Evolutionary conservation across 2,329 filamentous ascomycete genomes (phyloP).

Genomic region (Phaeomoniella chlamydospora): DNA sequence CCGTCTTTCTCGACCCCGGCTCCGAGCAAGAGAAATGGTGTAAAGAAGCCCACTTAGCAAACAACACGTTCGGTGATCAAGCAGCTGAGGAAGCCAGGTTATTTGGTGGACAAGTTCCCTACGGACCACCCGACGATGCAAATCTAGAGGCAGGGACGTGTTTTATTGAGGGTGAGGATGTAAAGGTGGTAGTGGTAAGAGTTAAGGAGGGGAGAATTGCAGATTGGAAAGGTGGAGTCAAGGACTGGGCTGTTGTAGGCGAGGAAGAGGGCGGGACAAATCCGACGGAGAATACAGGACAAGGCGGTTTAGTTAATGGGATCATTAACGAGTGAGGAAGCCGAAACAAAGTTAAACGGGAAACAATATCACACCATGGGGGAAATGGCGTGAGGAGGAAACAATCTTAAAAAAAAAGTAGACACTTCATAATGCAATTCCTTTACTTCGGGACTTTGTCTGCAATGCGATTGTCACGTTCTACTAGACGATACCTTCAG

Average conservation of each 20-base stretch:
- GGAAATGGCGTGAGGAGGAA: too few species aligned
- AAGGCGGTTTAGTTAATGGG: too few species aligned
- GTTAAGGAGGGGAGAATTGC: slow-evolving; percentile 77
- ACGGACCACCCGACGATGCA: slow-evolving; percentile 12
- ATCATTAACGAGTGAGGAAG: too few species aligned
- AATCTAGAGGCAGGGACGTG: slow-evolving; percentile 28
- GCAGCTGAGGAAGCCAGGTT: slow-evolving; percentile 29
- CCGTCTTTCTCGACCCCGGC: slow-evolving; percentile 55
- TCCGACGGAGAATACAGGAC: too few species aligned
- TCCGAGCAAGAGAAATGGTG: slow-evolving; percentile 77
- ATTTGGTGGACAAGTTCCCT: slow-evolving; percentile 20
- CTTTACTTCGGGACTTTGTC: too few species aligned
- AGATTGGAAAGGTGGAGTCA: slow-evolving; percentile 88
- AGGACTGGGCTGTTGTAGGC: slow-evolving; percentile 50
- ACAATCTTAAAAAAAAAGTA: too few species aligned
- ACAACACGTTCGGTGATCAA: slow-evolving; percentile 67
- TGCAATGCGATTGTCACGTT: too few species aligned
- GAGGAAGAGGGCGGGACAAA: slow-evolving; percentile 10
- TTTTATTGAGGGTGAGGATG: slow-evolving; percentile 69
- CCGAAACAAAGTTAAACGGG: too few species aligned
- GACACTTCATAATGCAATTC: too few species aligned
- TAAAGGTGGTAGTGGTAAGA: slow-evolving; percentile 72
- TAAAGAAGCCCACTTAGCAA: slow-evolving; percentile 69
- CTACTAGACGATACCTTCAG: too few species aligned
- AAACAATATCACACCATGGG: too few species aligned